Evolutionary conservation across 1,139 yeast genomes (phyloP).

Genomic region (Kodamaea sp.): DNA sequence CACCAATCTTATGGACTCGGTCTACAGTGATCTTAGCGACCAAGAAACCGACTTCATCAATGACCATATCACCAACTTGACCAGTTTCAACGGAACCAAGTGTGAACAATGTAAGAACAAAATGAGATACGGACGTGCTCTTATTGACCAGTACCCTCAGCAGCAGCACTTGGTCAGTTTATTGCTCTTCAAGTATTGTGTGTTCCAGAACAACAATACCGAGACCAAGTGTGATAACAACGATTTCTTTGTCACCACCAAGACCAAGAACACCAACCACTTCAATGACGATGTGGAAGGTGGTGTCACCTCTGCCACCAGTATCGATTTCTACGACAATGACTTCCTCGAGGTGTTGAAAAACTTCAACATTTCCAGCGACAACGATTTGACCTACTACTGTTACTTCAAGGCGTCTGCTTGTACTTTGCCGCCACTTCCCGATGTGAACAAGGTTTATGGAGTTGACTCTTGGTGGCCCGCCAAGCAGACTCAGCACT

Average conservation of each 20-base stretch:
- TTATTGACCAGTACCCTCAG: constrained; percentile 32
- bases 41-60: constrained; percentile 35
- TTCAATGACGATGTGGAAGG: constrained; percentile 23
- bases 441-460: constrained; percentile 28
- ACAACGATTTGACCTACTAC: constrained; percentile 36
- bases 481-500: constrained; percentile 25
- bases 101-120: constrained; percentile 41
- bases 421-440: constrained; percentile 32
- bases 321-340: constrained; percentile 40
- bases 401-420: constrained; percentile 31
- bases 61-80: constrained; percentile 27
- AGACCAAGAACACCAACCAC: constrained; percentile 20
- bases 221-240: constrained; percentile 35
- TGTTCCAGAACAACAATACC: constrained; percentile 29
- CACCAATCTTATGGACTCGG: constrained; percentile 24
- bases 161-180: constrained; percentile 39
- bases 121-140: constrained; percentile 30
- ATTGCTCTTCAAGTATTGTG: constrained; percentile 38
- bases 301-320: constrained; percentile 25
- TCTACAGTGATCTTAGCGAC: constrained; percentile 26
- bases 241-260: constrained; percentile 44
- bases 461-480: constrained; percentile 36
- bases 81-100: constrained; percentile 30
- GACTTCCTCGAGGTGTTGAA: constrained; percentile 41
- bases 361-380: constrained; percentile 38